These are phyloP conservation scores for Penicillium argentinense DNA, from an alignment of 495 filamentous ascomycete species.

Conservation along the genomic window DNA sequence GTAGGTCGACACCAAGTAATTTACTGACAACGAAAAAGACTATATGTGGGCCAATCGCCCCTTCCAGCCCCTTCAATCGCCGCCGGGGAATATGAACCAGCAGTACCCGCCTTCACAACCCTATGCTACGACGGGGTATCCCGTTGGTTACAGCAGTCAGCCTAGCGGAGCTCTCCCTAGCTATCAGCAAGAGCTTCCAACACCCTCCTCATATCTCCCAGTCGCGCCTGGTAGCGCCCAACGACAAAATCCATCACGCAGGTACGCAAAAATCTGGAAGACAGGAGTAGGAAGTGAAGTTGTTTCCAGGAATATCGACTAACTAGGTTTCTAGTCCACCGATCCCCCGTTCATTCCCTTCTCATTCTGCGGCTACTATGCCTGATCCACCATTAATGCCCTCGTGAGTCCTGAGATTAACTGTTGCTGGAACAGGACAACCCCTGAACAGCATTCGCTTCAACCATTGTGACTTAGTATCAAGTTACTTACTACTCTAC, in stretches of 20 bases:
- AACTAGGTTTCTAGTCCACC: conserved; percentile 15
- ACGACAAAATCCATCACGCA: conserved; percentile 18
- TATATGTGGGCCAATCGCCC: conserved; percentile 28
- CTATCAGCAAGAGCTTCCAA: conserved; percentile 15
- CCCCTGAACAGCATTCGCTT: too few relatives aligned
- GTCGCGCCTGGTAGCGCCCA: conserved; percentile 9
- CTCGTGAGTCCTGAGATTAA: conserved; percentile 17
- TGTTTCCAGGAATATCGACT: background rate
- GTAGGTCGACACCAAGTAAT: background rate
- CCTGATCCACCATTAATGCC: conserved; percentile 21
- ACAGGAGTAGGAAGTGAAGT: background rate
- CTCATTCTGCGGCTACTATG: conserved; percentile 9
- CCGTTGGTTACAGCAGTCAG: conserved; percentile 18
- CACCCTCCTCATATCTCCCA: conserved; percentile 18
- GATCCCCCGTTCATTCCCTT: conserved; percentile 15
- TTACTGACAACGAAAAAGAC: conserved; percentile 16
- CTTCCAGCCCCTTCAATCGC: conserved; percentile 18
- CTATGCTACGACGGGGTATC: conserved; percentile 17
- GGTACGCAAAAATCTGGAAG: conserved; percentile 5
- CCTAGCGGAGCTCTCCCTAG: conserved; percentile 4
- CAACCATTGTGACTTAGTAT: background rate
- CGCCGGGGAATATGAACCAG: conserved; percentile 18
- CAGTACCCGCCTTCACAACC: conserved; percentile 18
- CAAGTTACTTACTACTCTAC: background rate
- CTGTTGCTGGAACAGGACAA: background rate